Conservation (phyloP, 306 rosid species). For the Cicer arietinum region DNA sequence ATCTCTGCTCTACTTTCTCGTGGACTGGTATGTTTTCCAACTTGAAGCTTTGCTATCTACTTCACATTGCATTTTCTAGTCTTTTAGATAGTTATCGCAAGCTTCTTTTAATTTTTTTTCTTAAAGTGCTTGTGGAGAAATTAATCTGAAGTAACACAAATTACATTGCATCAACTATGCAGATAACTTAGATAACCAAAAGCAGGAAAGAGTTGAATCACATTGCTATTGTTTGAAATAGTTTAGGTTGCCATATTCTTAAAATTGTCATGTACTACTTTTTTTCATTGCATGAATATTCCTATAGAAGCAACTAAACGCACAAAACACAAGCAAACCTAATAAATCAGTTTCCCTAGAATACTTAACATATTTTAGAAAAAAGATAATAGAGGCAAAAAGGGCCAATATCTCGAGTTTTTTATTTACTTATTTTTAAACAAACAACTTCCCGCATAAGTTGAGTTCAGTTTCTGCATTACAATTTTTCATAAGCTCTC, state of each 20-base stretch:
- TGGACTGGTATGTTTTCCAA: constrained; percentile 76
- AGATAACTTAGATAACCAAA: constrained; percentile 1
- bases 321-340: constrained; percentile 1
- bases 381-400: constrained; percentile 6
- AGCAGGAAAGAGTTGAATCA: too few relatives aligned
- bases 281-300: constrained; percentile 7
- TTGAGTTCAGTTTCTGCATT: neutral
- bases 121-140: neutral
- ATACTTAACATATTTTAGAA: constrained; percentile 8
- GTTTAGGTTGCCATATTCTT: neutral
- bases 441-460: neutral
- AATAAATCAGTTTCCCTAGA: constrained; percentile 1
- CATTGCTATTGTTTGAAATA: too few relatives aligned
- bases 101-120: neutral
- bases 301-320: constrained; percentile 13
- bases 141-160: neutral
- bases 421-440: neutral
- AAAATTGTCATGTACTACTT: neutral
- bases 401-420: neutral
- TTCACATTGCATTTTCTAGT: constrained; percentile 24
- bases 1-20: constrained; percentile 95
- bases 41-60: constrained; percentile 40
- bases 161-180: neutral
- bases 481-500: constrained; percentile 1
- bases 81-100: neutral